Evolutionary conservation across 179 eudicot species (phyloP).

Genomic region (Monotropa hypopitys): DNA sequence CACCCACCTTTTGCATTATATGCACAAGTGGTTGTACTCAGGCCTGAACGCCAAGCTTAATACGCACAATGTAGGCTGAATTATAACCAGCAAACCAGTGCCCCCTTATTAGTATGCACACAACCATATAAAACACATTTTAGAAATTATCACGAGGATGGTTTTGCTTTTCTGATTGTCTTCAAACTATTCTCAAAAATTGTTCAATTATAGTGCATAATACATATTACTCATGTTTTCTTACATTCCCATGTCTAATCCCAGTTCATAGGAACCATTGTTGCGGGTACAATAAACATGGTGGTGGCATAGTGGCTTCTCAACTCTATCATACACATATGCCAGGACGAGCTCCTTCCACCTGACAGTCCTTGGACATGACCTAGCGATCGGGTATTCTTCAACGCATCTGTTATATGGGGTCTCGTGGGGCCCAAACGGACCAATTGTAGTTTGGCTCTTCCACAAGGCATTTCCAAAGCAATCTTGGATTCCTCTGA

Average conservation of each 20-base stretch:
- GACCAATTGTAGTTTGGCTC: constrained; percentile 70
- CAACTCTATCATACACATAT: constrained; percentile 51
- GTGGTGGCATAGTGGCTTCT: constrained; percentile 84
- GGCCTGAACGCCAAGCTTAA: neutral
- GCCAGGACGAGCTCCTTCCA: constrained; percentile 56
- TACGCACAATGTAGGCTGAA: neutral
- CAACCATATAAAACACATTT: neutral
- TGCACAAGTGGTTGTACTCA: neutral
- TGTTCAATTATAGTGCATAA: neutral
- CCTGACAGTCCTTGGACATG: constrained; percentile 92
- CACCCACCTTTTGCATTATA: neutral
- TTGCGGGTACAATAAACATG: constrained; percentile 83
- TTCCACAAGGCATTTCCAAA: constrained; percentile 68
- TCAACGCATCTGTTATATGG: constrained; percentile 94
- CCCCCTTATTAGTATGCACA: neutral
- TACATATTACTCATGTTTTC: neutral
- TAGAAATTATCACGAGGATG: neutral
- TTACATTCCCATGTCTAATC: constrained; percentile 6
- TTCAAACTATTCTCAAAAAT: neutral
- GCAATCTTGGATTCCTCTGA: constrained; percentile 70
- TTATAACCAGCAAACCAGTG: neutral
- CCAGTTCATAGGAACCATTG: constrained; percentile 80
- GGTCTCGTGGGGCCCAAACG: constrained; percentile 80
- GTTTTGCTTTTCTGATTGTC: neutral
- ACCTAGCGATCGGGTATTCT: constrained; percentile 70